Percentiles rank a stretch among this genome's conserved stretches.
Conservation (phyloP, 805 yeast species). For the Priceomyces haplophilus region DNA sequence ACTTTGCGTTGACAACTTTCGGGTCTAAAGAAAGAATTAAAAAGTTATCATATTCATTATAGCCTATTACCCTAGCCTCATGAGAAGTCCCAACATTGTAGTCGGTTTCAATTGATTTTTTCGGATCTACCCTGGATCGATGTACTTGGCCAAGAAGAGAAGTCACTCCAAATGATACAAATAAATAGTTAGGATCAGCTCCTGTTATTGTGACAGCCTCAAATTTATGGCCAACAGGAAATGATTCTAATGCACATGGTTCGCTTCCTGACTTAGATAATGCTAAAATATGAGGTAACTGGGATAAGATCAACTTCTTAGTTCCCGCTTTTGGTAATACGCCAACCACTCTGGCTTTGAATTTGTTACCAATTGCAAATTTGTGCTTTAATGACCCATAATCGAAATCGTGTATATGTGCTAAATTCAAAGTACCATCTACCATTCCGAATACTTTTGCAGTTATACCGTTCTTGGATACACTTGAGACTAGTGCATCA, state of each 20-base stretch:
- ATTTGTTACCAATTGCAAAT: constrained; percentile 62
- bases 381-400: constrained; percentile 52
- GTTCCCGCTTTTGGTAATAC: constrained; percentile 46
- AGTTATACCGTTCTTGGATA: constrained; percentile 59
- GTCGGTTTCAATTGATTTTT: constrained; percentile 42
- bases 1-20: constrained; percentile 58
- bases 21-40: constrained; percentile 70
- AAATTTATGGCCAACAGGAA: constrained; percentile 73
- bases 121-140: constrained; percentile 61
- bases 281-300: constrained; percentile 52
- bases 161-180: constrained; percentile 54
- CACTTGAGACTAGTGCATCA: constrained; percentile 65
- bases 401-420: constrained; percentile 58
- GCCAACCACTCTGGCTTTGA: constrained; percentile 71
- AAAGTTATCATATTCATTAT: constrained; percentile 60
- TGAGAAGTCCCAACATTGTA: constrained; percentile 66
- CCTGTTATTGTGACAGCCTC: constrained; percentile 60
- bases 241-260: constrained; percentile 49
- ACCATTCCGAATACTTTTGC: constrained; percentile 73
- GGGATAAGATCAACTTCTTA: constrained; percentile 63
- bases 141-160: constrained; percentile 70
- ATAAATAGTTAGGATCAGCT: constrained; percentile 54
- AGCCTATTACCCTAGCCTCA: constrained; percentile 75
- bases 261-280: constrained; percentile 18
- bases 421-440: constrained; percentile 64